phyloP scores from a whole-genome alignment of 2,329 filamentous ascomycete species.

The Sporothrix euskadiensis region DNA sequence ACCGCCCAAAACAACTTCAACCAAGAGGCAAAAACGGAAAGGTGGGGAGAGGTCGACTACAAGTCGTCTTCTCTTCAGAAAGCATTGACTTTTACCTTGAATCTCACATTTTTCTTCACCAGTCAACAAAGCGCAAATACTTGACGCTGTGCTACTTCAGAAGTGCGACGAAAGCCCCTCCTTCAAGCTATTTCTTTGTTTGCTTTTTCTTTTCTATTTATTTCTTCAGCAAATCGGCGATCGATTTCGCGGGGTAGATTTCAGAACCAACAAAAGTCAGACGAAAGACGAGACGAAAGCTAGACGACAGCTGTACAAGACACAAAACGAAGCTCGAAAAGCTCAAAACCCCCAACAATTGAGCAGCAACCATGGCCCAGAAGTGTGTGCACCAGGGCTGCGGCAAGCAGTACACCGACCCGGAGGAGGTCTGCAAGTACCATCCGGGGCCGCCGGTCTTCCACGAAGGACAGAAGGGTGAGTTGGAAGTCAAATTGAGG shows the following conservation, averaged over 20 bases:
- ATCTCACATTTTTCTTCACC: not conserved
- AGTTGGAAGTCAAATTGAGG: conserved; percentile 32
- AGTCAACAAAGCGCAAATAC: not conserved
- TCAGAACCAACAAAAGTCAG: not conserved
- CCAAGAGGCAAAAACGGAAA: not conserved
- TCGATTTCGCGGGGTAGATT: conserved; percentile 7
- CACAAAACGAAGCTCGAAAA: not conserved
- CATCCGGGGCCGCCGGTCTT: conserved; percentile 93
- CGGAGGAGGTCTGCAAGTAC: conserved; percentile 82
- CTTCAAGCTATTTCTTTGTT: not conserved
- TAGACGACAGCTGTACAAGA: not conserved
- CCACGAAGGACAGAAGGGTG: conserved; percentile 98
- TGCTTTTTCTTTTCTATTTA: not conserved
- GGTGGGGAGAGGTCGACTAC: not conserved
- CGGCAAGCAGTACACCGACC: conserved; percentile 80
- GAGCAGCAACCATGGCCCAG: conserved; percentile 58
- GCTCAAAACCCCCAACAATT: not conserved
- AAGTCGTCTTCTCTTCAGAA: not conserved
- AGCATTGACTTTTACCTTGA: not conserved
- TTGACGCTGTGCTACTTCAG: not conserved
- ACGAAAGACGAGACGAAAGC: not conserved
- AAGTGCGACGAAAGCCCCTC: not conserved
- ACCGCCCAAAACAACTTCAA: not conserved
- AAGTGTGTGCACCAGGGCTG: conserved; percentile 98
- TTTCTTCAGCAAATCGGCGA: conserved; percentile 1